Evolutionary conservation across 2,329 filamentous ascomycete genomes (phyloP).

Genomic region (Aspergillus persii): DNA sequence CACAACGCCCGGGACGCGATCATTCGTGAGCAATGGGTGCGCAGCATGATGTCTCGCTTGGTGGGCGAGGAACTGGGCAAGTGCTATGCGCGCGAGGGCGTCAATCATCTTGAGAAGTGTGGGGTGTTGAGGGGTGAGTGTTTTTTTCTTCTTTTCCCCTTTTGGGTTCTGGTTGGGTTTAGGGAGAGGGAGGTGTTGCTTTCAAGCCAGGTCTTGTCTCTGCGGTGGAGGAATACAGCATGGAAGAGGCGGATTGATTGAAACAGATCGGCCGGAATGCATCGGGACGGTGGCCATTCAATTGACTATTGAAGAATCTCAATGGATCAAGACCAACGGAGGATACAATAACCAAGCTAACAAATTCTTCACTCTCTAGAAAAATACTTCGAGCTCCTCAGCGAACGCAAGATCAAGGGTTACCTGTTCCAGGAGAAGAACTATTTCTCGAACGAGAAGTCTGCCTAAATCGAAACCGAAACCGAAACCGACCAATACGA

Average conservation of each 20-base stretch:
- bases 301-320: no score
- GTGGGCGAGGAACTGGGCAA: constrained; percentile 66
- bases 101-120: constrained; percentile 68
- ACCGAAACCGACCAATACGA: not conserved
- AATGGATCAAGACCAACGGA: not conserved
- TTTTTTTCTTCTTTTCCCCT: constrained; percentile 11
- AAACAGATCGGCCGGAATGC: no score
- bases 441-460: constrained; percentile 44
- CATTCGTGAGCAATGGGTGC: constrained; percentile 67
- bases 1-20: constrained; percentile 65
- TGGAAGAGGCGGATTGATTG: no score
- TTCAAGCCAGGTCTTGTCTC: no score
- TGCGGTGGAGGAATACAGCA: no score
- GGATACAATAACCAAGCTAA: not conserved
- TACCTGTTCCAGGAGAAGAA: constrained; percentile 65
- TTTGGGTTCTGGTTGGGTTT: not conserved
- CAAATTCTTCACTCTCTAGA: constrained; percentile 44
- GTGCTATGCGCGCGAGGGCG: constrained; percentile 64
- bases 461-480: constrained; percentile 17
- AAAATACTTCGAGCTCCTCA: constrained; percentile 63
- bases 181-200: no score
- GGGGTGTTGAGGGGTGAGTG: constrained; percentile 62
- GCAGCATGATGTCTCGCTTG: constrained; percentile 66
- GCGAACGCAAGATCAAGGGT: constrained; percentile 62
- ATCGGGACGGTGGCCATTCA: no score